Percentiles rank a stretch among this genome's conserved stretches.
These are phyloP conservation scores for Trichocladium antarcticum DNA, from an alignment of 495 filamentous ascomycete genomes.

Conservation along the genomic window DNA sequence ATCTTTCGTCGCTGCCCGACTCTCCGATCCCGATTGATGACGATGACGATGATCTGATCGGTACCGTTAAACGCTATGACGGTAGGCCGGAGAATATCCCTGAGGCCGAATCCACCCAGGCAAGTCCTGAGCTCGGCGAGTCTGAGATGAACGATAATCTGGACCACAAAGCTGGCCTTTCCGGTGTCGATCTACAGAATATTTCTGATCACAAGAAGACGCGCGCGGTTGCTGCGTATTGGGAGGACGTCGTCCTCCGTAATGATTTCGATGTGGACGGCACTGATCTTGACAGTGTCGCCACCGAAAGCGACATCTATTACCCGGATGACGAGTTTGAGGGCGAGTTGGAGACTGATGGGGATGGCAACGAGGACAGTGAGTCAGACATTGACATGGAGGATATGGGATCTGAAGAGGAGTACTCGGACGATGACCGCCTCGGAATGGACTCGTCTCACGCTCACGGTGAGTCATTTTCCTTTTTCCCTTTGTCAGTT, in stretches of 20 bases:
- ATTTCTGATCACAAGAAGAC: background rate
- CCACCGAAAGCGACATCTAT: slow-evolving; percentile 14
- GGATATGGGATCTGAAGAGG: background rate
- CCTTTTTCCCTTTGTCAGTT: background rate
- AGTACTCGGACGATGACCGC: background rate
- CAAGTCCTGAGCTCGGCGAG: background rate
- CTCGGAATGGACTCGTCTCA: background rate
- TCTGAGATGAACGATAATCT: background rate
- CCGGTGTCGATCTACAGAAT: too few relatives aligned
- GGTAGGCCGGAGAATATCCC: background rate
- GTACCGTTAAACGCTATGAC: background rate
- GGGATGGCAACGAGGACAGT: slow-evolving; percentile 26
- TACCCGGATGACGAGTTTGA: slow-evolving; percentile 15
- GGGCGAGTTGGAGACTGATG: slow-evolving; percentile 11
- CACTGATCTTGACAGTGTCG: background rate
- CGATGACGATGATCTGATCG: background rate
- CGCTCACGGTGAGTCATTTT: background rate
- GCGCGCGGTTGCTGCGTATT: background rate
- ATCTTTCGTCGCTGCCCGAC: slow-evolving; percentile 10
- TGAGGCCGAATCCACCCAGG: background rate
- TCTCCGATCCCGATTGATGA: slow-evolving; percentile 1
- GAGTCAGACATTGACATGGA: background rate
- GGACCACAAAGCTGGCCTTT: background rate
- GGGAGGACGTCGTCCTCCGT: background rate
- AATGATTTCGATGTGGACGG: slow-evolving; percentile 3